These are phyloP conservation scores for Chaetomiaceae sp. DNA, from an alignment of 2,329 filamentous ascomycete species.

Conservation along the genomic window DNA sequence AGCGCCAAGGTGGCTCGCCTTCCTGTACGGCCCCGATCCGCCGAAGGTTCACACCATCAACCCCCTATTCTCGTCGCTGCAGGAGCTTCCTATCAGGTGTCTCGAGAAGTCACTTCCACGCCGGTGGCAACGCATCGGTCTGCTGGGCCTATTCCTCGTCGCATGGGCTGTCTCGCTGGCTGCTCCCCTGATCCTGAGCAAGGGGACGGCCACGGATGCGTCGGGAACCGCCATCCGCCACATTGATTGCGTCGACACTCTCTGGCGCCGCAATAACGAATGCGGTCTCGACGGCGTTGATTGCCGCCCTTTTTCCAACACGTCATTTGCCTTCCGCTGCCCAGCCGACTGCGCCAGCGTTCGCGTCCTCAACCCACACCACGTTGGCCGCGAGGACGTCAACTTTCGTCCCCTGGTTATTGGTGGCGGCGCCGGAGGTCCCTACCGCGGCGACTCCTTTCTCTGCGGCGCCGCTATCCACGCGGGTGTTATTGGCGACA, in stretches of 20 bases:
- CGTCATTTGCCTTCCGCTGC: conserved; percentile 51
- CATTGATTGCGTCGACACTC: conserved; percentile 47
- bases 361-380: conserved; percentile 46
- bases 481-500: conserved; percentile 60
- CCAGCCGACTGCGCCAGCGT: conserved; percentile 50
- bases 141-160: conserved; percentile 10
- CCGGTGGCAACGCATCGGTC: conserved; percentile 4
- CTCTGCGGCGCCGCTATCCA: conserved; percentile 73
- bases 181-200: conserved; percentile 10
- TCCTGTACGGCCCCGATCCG: conserved; percentile 14
- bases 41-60: conserved; percentile 10
- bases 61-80: conserved; percentile 14
- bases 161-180: conserved; percentile 14
- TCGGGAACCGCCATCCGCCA: conserved; percentile 20
- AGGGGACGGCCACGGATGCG: conserved; percentile 9
- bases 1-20: conserved; percentile 5
- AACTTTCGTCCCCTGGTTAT: conserved; percentile 42
- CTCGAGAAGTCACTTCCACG: conserved; percentile 6
- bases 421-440: conserved; percentile 27
- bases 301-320: conserved; percentile 55
- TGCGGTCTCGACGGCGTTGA: conserved; percentile 54
- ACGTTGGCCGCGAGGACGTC: conserved; percentile 46
- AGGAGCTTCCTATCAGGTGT: conserved; percentile 10
- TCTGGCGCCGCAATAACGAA: conserved; percentile 50
- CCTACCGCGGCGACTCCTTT: conserved; percentile 68